Base-by-base conservation (phyloP, 345 rosid species). In the Microthlaspi erraticum region DNA sequence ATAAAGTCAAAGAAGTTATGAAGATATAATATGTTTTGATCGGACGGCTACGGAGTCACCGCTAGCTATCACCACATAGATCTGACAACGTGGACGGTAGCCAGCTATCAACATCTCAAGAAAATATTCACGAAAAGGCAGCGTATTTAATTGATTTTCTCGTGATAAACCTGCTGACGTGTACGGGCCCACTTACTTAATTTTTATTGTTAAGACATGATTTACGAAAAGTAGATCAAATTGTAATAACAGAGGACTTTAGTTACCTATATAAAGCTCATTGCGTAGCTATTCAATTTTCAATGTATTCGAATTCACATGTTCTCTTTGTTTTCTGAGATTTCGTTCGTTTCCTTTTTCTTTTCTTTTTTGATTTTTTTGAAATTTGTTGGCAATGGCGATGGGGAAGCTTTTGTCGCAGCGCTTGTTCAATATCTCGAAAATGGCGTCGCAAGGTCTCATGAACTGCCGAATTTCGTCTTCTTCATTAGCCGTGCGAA, bases 401-500 rank as follows among this genome's bases (percentile, higher is more conserved):
- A 79, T 82, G 52, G 86, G 68, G 82, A 89, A 81, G 82, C 34
- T 81, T 37, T 73, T 92, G 6, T 81, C 92, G 14, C 84, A 83
- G 67, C 88, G 86, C 32, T 78, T 87, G 73, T 79, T 87, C 26
- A 81, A 66, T 43, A 65, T 83, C 16, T 77, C 96, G 34, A 91
- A 76, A 73, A 64, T 66, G 54, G 78, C 90, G 9, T 57, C 80
- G 2, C 76, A 71, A 44, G 43, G 79, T 58, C 39, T 70, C 2
- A 70, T 42, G 76, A 77, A 77, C 57, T 77, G 76, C 44, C 44
- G 80, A 13, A 71, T 71, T 2, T 77, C 90, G 12, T 77, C 80
- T 16, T 77, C 80, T 53, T 57, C 85, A 4, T 10, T 82, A 5
- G 26, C 80, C 18, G 68, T 78, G 46, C 72, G 48, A 37, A 42